Evolutionary conservation across 768 basidiomycete species (phyloP).

Genomic region (Naganishia kalamii): DNA sequence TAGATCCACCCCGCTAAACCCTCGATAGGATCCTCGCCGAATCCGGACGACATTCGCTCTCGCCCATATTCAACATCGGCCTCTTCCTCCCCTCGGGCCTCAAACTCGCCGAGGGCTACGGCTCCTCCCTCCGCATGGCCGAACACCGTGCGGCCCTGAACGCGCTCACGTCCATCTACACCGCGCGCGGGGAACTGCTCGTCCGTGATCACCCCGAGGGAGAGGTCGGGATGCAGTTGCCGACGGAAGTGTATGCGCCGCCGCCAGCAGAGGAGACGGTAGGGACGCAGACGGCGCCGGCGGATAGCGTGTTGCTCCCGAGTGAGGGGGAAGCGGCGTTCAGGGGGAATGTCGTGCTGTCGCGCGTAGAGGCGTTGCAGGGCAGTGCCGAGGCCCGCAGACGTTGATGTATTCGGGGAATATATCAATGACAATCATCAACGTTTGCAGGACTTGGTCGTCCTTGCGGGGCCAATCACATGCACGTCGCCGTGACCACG

Average conservation of each 20-base stretch:
- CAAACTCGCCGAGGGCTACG: conserved; percentile 90
- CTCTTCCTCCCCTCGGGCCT: conserved; percentile 69
- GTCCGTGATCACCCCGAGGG: neutral
- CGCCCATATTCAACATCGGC: conserved; percentile 92
- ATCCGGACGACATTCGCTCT: conserved; percentile 81
- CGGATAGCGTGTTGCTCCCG: neutral
- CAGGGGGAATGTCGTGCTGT: conserved; percentile 9
- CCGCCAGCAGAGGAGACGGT: neutral
- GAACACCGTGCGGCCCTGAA: conserved; percentile 67
- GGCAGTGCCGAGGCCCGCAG: neutral
- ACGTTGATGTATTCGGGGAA: too few species aligned
- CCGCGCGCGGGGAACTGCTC: conserved; percentile 32
- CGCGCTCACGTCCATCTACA: conserved; percentile 37
- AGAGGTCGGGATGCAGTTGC: conserved; percentile 5
- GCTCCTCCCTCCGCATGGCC: conserved; percentile 86
- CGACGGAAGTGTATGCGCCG: conserved; percentile 4
- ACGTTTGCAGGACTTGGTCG: too few species aligned
- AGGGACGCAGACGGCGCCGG: neutral
- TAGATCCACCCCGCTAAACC: neutral
- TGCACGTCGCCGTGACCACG: too few species aligned
- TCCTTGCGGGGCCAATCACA: too few species aligned
- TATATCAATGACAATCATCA: too few species aligned
- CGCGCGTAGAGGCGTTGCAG: conserved; percentile 1
- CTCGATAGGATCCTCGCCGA: conserved; percentile 70
- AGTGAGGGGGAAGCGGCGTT: conserved; percentile 3